Percentiles rank a stretch among this genome's conserved stretches.
These are phyloP conservation scores for Lonicera japonica DNA, from an alignment of 129 eudicot genomes.

Conservation along the genomic window DNA sequence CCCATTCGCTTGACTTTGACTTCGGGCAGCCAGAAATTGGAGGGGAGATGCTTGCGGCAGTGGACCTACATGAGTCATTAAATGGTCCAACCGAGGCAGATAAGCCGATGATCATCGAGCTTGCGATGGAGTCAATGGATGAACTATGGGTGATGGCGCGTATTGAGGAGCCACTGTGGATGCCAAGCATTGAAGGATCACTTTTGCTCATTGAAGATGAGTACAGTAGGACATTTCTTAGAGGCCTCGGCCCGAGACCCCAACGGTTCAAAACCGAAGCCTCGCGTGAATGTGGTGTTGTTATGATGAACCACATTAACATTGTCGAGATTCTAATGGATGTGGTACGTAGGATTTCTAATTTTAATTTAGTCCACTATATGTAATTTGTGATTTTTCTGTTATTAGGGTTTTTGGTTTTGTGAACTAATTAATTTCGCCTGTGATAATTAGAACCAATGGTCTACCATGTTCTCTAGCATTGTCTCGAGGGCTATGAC, in stretches of 20 bases:
- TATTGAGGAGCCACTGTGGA: constrained; percentile 86
- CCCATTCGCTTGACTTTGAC: constrained; percentile 75
- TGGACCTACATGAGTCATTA: constrained; percentile 70
- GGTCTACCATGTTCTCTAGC: constrained; percentile 51
- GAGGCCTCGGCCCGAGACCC: constrained; percentile 92
- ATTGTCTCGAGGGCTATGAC: constrained; percentile 60
- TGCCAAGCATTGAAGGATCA: constrained; percentile 52
- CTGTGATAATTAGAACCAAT: constrained; percentile 38
- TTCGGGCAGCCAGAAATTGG: constrained; percentile 51
- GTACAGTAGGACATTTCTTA: constrained; percentile 61
- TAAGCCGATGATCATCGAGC: constrained; percentile 76
- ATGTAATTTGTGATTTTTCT: background rate
- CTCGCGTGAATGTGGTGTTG: constrained; percentile 79
- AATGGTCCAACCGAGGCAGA: constrained; percentile 84
- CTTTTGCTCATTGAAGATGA: constrained; percentile 80
- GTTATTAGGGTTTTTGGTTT: background rate
- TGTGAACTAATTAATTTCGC: background rate
- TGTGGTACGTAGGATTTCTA: constrained; percentile 47
- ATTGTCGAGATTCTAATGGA: constrained; percentile 91
- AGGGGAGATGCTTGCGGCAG: constrained; percentile 69
- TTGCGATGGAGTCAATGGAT: constrained; percentile 97
- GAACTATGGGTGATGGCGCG: constrained; percentile 86
- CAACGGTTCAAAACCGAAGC: constrained; percentile 79
- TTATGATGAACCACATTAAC: constrained; percentile 90
- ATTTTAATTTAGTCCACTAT: background rate